These are phyloP conservation scores for Fusarium sp. DNA, from an alignment of 2,329 filamentous ascomycete genomes.

Conservation along the genomic window DNA sequence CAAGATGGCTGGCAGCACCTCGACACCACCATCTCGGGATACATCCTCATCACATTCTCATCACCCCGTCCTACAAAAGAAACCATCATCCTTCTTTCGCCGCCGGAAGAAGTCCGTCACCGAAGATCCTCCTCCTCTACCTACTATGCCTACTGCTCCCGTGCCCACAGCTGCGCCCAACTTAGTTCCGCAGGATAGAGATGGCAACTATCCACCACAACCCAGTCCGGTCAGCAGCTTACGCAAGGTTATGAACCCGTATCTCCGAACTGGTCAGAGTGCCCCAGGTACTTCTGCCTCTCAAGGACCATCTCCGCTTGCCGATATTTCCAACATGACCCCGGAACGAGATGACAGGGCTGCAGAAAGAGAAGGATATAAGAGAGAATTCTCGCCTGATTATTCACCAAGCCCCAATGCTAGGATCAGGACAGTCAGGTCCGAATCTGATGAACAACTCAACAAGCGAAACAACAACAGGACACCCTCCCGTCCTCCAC, in stretches of 20 bases:
- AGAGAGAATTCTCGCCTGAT: constrained; percentile 77
- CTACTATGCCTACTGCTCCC: constrained; percentile 57
- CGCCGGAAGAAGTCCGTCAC: constrained; percentile 89
- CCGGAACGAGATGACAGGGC: constrained; percentile 19
- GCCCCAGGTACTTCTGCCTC: constrained; percentile 41
- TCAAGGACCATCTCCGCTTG: constrained; percentile 43
- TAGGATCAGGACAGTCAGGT: constrained; percentile 73
- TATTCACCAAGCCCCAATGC: constrained; percentile 79
- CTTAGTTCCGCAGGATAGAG: constrained; percentile 47
- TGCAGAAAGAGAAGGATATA: constrained; percentile 49
- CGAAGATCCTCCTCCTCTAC: constrained; percentile 74
- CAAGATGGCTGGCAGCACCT: constrained; percentile 60
- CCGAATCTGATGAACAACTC: constrained; percentile 52
- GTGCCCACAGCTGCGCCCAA: constrained; percentile 52
- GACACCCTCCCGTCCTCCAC: constrained; percentile 51
- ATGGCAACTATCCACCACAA: constrained; percentile 50
- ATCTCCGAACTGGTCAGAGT: constrained; percentile 61
- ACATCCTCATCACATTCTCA: constrained; percentile 56
- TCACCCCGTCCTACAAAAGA: constrained; percentile 78
- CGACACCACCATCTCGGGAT: constrained; percentile 63
- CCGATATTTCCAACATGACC: constrained; percentile 42
- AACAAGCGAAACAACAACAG: constrained; percentile 45
- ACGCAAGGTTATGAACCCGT: constrained; percentile 88
- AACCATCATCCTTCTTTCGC: constrained; percentile 93
- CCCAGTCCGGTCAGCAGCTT: constrained; percentile 82